Evolutionary conservation across 1,139 yeast species (phyloP).

Genomic region (Suhomyces atakaporum): DNA sequence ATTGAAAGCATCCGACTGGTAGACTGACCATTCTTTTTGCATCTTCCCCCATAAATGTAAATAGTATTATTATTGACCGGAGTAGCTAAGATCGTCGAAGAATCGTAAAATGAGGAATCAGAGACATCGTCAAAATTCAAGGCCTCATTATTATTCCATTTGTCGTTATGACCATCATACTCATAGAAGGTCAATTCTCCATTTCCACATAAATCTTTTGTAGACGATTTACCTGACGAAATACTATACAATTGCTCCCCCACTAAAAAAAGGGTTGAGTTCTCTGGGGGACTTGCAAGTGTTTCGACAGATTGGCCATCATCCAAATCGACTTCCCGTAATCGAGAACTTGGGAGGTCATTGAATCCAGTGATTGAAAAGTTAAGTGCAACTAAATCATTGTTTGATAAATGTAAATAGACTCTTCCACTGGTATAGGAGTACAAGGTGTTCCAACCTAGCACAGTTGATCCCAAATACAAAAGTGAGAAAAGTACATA

Average conservation of each 20-base stretch:
- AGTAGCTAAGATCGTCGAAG: constrained; percentile 41
- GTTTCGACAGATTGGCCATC: constrained; percentile 25
- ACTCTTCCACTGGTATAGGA: constrained; percentile 36
- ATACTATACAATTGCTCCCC: constrained; percentile 36
- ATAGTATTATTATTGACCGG: constrained; percentile 31
- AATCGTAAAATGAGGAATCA: constrained; percentile 34
- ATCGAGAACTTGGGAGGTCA: constrained; percentile 12
- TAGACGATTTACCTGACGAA: constrained; percentile 13
- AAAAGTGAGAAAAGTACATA: constrained; percentile 1
- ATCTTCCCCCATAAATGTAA: constrained; percentile 53
- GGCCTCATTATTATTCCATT: constrained; percentile 26
- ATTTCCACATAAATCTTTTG: constrained; percentile 30
- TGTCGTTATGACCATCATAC: constrained; percentile 21
- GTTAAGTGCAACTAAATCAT: constrained; percentile 38
- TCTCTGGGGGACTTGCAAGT: constrained; percentile 34
- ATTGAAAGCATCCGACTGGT: constrained; percentile 40
- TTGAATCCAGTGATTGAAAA: constrained; percentile 38
- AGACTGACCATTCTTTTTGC: constrained; percentile 23
- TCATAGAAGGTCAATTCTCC: constrained; percentile 29
- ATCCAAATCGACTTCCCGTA: constrained; percentile 16
- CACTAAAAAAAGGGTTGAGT: constrained; percentile 35
- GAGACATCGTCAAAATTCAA: constrained; percentile 26
- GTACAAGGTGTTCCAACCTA: constrained; percentile 39
- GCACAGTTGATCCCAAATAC: constrained; percentile 2
- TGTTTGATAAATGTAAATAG: constrained; percentile 39